Evolutionary conservation across 2,329 filamentous ascomycete species (phyloP), one percentile per base, ranked within the genome.

Genomic region (Ophiostoma piceae): DNA sequence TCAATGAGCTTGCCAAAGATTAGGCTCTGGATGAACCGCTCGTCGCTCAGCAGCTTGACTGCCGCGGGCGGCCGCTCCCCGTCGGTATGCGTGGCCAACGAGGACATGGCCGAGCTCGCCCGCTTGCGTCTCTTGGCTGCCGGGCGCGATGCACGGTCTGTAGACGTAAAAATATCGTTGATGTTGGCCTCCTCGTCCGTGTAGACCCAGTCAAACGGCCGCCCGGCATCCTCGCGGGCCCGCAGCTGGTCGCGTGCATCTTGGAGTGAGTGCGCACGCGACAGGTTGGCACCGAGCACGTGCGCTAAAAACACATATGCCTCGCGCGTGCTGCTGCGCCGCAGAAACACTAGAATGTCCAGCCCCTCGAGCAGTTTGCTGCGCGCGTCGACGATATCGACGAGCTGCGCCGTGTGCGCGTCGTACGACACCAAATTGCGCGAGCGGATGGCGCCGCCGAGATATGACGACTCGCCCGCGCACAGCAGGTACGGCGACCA

Each of bases 11-110:
- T 87, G 0, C 94, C 94, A 67, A 97, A 78, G 73, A 99, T 97
- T 71, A 98, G 81, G 78, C 93, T 97, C 82, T 99, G 94, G 69
- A 96, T 89, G 29, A 98, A 88, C 76, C 94, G 88, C 79, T 98
- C 94, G 77, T 96, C 90, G 70, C 89, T 90, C 68, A 96, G 85
- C 64, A 95, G 84, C 72, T 84, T 85, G 51, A 93, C 82, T 9
- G 39, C 66, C 43, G 69, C 66, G 67, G 76, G 77, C 26, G 75
- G 75, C 12, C 72, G 74, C 16, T 71, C 75, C 11, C 77, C 76
- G 3, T 74, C 76, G n/a, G 75, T 77, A 73, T 79, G 19, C 2
- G 39, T 11, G 11, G 41, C 43, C 6, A 54, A 5, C 35, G 35
- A 35, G 35, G 35, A 35, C 11, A 41, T 3, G 26, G 66, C 29